Percentiles rank a stretch among this genome's conserved stretches.
Conservation (phyloP, 768 basidiomycete genomes). For the Hortiboletus flavorubellus region DNA sequence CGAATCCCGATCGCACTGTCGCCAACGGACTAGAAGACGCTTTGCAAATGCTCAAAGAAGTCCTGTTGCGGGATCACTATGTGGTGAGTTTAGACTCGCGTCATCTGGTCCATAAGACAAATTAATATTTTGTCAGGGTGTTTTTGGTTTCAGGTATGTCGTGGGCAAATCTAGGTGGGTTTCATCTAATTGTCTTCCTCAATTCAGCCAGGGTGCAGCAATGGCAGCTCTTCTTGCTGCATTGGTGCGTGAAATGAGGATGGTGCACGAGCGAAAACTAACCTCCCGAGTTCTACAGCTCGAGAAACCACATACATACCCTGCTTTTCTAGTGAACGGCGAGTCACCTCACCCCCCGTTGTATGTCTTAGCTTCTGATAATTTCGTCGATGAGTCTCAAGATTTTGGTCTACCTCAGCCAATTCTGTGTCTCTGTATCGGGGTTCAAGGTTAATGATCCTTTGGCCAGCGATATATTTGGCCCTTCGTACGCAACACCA, state of each 20-base stretch:
- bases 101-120: neutral
- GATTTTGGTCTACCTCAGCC: conserved; percentile 34
- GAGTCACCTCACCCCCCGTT: conserved; percentile 71
- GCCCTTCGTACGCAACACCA: conserved; percentile 56
- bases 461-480: conserved; percentile 48
- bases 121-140: conserved; percentile 46
- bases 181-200: conserved; percentile 3
- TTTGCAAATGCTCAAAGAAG: conserved; percentile 49
- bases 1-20: conserved; percentile 48
- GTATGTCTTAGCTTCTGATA: conserved; percentile 37
- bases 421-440: conserved; percentile 73
- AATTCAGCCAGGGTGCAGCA: conserved; percentile 68
- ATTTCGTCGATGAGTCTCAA: neutral
- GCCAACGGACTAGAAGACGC: conserved; percentile 58
- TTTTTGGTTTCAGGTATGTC: conserved; percentile 73
- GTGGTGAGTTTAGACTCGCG: conserved; percentile 44
- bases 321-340: conserved; percentile 61
- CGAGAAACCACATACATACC: conserved; percentile 49
- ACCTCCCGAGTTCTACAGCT: conserved; percentile 36
- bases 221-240: conserved; percentile 70
- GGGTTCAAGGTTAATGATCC: conserved; percentile 59
- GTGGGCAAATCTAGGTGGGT: neutral
- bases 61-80: conserved; percentile 57
- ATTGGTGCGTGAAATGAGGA: conserved; percentile 45
- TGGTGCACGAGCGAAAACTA: neutral